Evolutionary conservation across 805 yeast genomes (phyloP), one percentile per base, ranked within the genome.

Genomic region (Candida qinlingensis): DNA sequence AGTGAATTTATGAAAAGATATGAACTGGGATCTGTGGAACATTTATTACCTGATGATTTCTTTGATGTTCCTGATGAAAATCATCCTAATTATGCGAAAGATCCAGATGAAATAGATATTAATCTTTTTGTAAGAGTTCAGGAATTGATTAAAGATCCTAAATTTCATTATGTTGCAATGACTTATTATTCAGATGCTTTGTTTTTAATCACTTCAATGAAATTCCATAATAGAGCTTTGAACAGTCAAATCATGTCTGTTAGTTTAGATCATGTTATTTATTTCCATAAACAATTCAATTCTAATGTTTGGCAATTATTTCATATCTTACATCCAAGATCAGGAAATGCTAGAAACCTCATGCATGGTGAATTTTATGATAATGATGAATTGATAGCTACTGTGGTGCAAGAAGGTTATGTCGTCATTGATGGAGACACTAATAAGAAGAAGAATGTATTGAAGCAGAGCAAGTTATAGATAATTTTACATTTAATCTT

Each of bases 361-460:
- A 64, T 84, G 58, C 74, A 72, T 51, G 87, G 80, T 13, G 83
- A 83, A 52, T 71, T 83, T 60, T 85, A 68, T 62, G 62, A 63
- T 38, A 55, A 60, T 6, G 70, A 73, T 25, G 69, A 70, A 31
- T 74, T 82, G 48, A 73, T 80, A 3, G 86, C 87, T 3, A 74
- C 83, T 0, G 71, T 81, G 1, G 62, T 80, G 7, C 92, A 86
- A 63, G 90, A 85, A 62, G 89, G 88, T 0, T 66, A 81, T 48
- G 77, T 58, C 44, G 57, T 55, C 6, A 49, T 57, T 31, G 49
- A 51, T 38, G 62, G 57, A 33, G 48, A 52, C 13, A 37, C 42
- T 3, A 28, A 44, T 31, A 36, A 9, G 7, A 37, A 31, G 31
- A 36, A 9, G 7, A 37, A 31, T 13, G 39, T 27, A 37, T 26